Evolutionary conservation across 2,329 filamentous ascomycete species (phyloP), one percentile per base, ranked within the genome.

Genomic region (Diaporthe vaccinii): DNA sequence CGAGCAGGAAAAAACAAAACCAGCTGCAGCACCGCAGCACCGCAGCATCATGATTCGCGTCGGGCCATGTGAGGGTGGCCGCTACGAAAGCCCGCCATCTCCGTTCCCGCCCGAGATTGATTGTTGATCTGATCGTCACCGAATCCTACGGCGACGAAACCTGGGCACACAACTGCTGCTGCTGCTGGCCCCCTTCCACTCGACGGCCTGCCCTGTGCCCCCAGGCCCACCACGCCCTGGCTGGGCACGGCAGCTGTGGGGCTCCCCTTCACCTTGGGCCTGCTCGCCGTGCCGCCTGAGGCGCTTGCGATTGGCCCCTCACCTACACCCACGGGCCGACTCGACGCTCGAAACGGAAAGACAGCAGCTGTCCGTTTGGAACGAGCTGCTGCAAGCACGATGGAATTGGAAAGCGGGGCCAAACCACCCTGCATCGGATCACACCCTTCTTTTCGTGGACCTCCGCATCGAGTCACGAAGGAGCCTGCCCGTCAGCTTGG

Each of bases 21-120:
- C 12, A 25, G 20, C 55, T 20, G 55, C 28, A 34, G 25, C 28
- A 31, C 36, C 12, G 58, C 58, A 61, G 58, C 58, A 34, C 20
- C 36, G 62, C 62, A 68, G 65, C 65, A 36, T 36, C 65, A 25
- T 36, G 65, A 53, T 68, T 53, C 49, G 65, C 65, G 61, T 65
- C 28, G 41, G 20, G 39, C 41, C 61, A 31, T 34, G 25, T 46
- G 61, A 53, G 31, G 12, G 65, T 53, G 46, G 65, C 65, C 65
- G 65, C 65, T 41, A 53, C 49, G 22, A 65, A 44, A 28, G 61
- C 36, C 58, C 17, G 61, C 61, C 65, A 53, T 36, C 46, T 53
- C 65, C 65, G 65, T 53, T 53, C 46, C 49, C 65, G 65, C 65
- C 65, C 65, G 65, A 68, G 46, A 68, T 68, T 68, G 65, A 68